A percentile compares a stretch with the other conserved stretches of the same genome.
phyloP scores from a whole-genome alignment of 371 early-diverging fungal species.

The Mucor lusitanicus region DNA sequence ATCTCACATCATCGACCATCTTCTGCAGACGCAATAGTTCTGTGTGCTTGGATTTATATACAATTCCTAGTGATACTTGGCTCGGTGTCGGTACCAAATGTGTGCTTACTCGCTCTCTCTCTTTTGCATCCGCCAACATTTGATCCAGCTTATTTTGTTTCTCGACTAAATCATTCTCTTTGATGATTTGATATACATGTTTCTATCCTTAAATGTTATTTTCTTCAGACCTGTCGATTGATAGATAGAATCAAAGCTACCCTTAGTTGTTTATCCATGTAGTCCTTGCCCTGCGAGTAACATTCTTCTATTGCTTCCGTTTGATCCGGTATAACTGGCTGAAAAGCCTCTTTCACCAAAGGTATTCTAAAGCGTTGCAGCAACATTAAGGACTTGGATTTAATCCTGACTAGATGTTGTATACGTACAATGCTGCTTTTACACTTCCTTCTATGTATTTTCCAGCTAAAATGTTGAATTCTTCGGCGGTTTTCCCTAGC shows the following conservation, averaged over 20 bases:
- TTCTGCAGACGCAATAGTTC: background rate
- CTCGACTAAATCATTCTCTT: background rate
- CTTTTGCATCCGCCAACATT: background rate
- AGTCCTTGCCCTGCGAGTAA: background rate
- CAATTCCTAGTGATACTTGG: background rate
- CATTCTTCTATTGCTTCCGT: background rate
- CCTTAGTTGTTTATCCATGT: background rate
- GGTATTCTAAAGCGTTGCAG: background rate
- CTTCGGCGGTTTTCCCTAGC: background rate
- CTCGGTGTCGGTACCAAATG: background rate
- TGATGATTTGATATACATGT: background rate
- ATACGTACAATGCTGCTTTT: conserved; percentile 1
- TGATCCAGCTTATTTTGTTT: background rate
- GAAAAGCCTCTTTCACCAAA: background rate
- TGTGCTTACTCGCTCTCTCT: background rate
- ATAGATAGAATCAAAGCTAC: background rate
- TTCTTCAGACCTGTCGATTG: background rate
- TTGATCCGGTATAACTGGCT: background rate
- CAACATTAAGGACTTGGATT: background rate
- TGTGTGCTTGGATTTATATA: background rate
- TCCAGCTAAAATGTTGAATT: background rate
- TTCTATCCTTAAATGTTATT: background rate
- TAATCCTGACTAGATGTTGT: too few relatives aligned
- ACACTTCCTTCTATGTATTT: background rate
- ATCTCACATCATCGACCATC: background rate